A percentile compares a stretch with the other conserved stretches of the same genome.
These are phyloP conservation scores for Puccinia triticina DNA, from an alignment of 1,284 basidiomycete species.

Conservation along the genomic window DNA sequence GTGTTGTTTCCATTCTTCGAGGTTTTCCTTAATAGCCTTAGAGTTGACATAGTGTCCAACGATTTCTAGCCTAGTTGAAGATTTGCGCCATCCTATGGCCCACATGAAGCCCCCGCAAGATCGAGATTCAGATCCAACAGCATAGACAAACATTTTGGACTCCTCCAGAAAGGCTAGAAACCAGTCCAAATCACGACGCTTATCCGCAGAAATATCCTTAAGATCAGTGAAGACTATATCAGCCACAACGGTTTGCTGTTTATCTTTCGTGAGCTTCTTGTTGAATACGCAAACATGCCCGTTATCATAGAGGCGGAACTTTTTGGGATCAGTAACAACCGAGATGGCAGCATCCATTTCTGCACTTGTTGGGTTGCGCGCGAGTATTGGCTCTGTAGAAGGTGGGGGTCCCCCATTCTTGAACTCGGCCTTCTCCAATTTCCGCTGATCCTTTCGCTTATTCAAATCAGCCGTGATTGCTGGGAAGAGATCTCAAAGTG, in stretches of 20 bases:
- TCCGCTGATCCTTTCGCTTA: too few relatives aligned
- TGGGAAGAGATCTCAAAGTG: too few relatives aligned
- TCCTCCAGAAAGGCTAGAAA: background rate
- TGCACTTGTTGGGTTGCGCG: background rate
- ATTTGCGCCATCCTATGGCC: background rate
- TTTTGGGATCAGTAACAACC: background rate
- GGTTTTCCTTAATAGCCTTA: background rate
- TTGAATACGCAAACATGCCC: background rate
- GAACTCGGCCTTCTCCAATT: too few relatives aligned
- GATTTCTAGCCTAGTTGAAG: background rate
- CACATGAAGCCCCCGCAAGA: background rate
- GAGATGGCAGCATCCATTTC: background rate
- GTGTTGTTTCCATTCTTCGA: background rate
- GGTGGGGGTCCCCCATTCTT: too few relatives aligned
- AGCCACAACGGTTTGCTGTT: background rate
- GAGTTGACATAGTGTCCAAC: background rate
- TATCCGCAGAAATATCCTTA: background rate
- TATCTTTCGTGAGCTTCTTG: background rate
- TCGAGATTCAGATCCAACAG: background rate
- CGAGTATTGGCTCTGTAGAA: too few relatives aligned
- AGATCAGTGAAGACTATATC: background rate
- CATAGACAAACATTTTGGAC: background rate
- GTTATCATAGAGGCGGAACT: background rate
- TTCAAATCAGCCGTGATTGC: too few relatives aligned
- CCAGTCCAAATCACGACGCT: background rate